Percentiles rank a stretch among this genome's conserved stretches.
These are phyloP conservation scores for Kodamaea kaohsiungensis DNA, from an alignment of 805 yeast genomes.

Conservation along the genomic window DNA sequence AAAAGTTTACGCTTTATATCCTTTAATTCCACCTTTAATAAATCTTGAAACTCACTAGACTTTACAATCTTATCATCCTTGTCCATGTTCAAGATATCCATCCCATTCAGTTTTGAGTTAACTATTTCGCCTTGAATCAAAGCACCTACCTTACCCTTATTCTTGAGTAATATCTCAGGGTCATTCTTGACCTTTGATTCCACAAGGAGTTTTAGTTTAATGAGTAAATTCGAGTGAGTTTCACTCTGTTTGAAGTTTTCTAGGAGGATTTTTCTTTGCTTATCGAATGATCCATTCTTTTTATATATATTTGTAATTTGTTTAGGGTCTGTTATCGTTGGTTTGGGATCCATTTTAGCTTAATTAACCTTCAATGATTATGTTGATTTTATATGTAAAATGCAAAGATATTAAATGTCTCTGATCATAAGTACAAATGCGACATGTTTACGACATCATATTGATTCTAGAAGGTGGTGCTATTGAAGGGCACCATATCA, in stretches of 20 bases:
- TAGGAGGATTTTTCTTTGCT: constrained; percentile 42
- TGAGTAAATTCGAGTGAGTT: constrained; percentile 40
- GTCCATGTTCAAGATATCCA: constrained; percentile 37
- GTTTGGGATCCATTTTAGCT: constrained; percentile 2
- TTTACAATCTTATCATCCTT: constrained; percentile 46
- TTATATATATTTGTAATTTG: constrained; percentile 45
- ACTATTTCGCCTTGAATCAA: constrained; percentile 53
- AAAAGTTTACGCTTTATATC: constrained; percentile 31
- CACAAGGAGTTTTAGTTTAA: constrained; percentile 42
- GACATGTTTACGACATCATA: too few relatives aligned
- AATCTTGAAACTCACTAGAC: constrained; percentile 39
- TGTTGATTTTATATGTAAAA: too few relatives aligned
- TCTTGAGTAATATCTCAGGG: constrained; percentile 48
- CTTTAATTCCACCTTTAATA: constrained; percentile 31
- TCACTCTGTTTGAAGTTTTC: constrained; percentile 44
- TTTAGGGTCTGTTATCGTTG: constrained; percentile 29
- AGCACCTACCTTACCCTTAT: constrained; percentile 53
- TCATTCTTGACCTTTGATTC: constrained; percentile 49
- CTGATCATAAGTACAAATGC: too few relatives aligned
- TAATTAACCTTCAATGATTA: too few relatives aligned
- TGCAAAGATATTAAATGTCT: too few relatives aligned
- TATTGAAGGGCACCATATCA: too few relatives aligned
- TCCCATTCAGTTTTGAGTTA: constrained; percentile 21
- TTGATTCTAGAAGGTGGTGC: too few relatives aligned
- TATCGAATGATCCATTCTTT: constrained; percentile 51